Conservation (phyloP, 305 asterid genomes). For the Petunia hybrid region DNA sequence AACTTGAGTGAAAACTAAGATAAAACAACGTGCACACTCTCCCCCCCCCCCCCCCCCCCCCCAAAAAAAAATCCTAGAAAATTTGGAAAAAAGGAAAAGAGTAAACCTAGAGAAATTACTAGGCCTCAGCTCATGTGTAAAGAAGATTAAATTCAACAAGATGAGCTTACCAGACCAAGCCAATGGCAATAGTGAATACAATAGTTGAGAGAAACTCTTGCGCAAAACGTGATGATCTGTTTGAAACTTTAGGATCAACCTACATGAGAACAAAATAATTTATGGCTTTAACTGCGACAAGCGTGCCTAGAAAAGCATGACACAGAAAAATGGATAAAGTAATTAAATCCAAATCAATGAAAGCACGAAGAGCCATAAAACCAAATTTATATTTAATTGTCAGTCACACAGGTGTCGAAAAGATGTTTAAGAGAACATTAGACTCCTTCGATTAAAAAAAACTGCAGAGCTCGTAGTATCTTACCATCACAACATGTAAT, state of each 20-base stretch:
- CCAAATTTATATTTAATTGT: constrained; percentile 23
- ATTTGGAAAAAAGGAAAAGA: neutral
- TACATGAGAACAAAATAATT: constrained; percentile 44
- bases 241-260: constrained; percentile 86
- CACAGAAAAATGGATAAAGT: constrained; percentile 20
- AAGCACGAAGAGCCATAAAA: constrained; percentile 3
- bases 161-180: constrained; percentile 78
- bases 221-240: constrained; percentile 74
- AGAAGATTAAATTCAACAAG: constrained; percentile 25
- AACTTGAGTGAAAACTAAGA: constrained; percentile 25
- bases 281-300: constrained; percentile 28
- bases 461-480: constrained; percentile 33
- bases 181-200: constrained; percentile 80
- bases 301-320: constrained; percentile 32
- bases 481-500: constrained; percentile 95
- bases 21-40: neutral
- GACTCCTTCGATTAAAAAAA: constrained; percentile 10
- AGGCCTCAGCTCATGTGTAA: neutral
- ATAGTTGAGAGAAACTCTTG: constrained; percentile 85
- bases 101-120: constrained; percentile 11
- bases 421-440: constrained; percentile 21
- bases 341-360: neutral
- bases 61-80: constrained; percentile 1
- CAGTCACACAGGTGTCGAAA: constrained; percentile 2
- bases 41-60: neutral